phyloP scores from a whole-genome alignment of 2,329 filamentous ascomycete genomes.

The Xylariales sp. region DNA sequence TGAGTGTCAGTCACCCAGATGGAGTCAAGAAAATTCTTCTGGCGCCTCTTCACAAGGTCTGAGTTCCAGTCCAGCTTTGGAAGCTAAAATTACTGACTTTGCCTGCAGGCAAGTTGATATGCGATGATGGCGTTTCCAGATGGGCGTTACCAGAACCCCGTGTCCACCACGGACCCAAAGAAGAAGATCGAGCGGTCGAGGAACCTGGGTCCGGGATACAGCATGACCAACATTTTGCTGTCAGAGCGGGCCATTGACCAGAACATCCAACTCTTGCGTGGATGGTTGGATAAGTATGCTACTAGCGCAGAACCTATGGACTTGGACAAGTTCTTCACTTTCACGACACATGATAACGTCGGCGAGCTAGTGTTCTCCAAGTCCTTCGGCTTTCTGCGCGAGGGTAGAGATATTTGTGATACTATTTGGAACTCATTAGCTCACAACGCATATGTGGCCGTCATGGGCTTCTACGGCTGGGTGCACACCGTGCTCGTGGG shows the following conservation, averaged over 20 bases:
- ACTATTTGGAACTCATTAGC: slow-evolving; percentile 14
- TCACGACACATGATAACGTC: slow-evolving; percentile 25
- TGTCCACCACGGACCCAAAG: slow-evolving; percentile 32
- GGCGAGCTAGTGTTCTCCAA: slow-evolving; percentile 27
- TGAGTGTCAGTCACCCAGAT: slow-evolving; percentile 37
- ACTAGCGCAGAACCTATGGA: slow-evolving; percentile 9
- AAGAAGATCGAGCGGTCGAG: slow-evolving; percentile 26
- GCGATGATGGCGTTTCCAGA: slow-evolving; percentile 33
- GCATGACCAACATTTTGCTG: slow-evolving; percentile 19
- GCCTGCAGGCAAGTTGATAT: slow-evolving; percentile 22
- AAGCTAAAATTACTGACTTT: background rate
- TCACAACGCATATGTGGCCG: slow-evolving; percentile 10
- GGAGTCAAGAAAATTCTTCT: slow-evolving; percentile 33
- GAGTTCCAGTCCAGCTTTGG: slow-evolving; percentile 2
- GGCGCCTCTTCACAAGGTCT: slow-evolving; percentile 26
- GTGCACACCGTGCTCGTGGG: slow-evolving; percentile 12
- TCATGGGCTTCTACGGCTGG: slow-evolving; percentile 11
- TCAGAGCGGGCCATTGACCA: slow-evolving; percentile 13
- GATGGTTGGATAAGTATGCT: slow-evolving; percentile 16
- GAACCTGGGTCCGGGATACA: slow-evolving; percentile 27
- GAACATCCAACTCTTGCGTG: slow-evolving; percentile 13
- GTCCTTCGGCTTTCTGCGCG: slow-evolving; percentile 23
- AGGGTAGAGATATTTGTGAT: slow-evolving; percentile 21
- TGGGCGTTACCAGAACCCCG: slow-evolving; percentile 32
- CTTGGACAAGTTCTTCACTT: slow-evolving; percentile 18